These are phyloP conservation scores for Calonectria multiphialidica DNA, from an alignment of 2,329 filamentous ascomycete species.

Conservation along the genomic window DNA sequence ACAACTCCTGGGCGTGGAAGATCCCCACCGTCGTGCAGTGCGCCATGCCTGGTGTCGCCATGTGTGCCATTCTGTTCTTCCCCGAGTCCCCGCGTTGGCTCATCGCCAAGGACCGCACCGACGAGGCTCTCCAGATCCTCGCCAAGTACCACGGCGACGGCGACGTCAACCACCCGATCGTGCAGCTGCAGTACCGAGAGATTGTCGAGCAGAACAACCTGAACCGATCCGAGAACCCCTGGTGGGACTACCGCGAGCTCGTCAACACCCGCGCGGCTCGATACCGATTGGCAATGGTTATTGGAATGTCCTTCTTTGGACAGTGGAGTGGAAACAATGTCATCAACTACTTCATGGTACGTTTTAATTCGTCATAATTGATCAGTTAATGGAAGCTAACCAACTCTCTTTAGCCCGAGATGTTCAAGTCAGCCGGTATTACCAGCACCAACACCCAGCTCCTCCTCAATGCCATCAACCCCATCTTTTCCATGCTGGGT, in stretches of 20 bases:
- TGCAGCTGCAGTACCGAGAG: constrained; percentile 53
- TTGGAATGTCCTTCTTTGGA: constrained; percentile 64
- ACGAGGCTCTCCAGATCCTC: constrained; percentile 62
- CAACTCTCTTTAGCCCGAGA: constrained; percentile 45
- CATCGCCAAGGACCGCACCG: constrained; percentile 43
- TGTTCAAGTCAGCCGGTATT: constrained; percentile 57
- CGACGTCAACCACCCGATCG: constrained; percentile 42
- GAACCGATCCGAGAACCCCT: constrained; percentile 66
- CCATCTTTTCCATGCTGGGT: constrained; percentile 55
- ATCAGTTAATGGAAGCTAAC: not conserved
- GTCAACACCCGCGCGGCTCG: constrained; percentile 60
- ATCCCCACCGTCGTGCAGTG: constrained; percentile 10
- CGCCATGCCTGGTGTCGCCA: constrained; percentile 4
- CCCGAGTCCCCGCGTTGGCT: constrained; percentile 58
- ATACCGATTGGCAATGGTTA: constrained; percentile 64
- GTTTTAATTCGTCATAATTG: not conserved
- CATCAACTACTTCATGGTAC: constrained; percentile 31
- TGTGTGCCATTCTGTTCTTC: constrained; percentile 16
- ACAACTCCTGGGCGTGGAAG: constrained; percentile 11
- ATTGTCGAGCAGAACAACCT: constrained; percentile 57
- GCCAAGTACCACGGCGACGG: constrained; percentile 63
- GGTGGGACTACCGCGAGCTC: constrained; percentile 66
- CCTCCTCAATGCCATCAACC: constrained; percentile 57
- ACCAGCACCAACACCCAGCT: constrained; percentile 53
- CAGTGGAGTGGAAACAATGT: constrained; percentile 64